Evolutionary conservation across 2,329 filamentous ascomycete species (phyloP).

Genomic region (Ambrosiella cleistominuta): DNA sequence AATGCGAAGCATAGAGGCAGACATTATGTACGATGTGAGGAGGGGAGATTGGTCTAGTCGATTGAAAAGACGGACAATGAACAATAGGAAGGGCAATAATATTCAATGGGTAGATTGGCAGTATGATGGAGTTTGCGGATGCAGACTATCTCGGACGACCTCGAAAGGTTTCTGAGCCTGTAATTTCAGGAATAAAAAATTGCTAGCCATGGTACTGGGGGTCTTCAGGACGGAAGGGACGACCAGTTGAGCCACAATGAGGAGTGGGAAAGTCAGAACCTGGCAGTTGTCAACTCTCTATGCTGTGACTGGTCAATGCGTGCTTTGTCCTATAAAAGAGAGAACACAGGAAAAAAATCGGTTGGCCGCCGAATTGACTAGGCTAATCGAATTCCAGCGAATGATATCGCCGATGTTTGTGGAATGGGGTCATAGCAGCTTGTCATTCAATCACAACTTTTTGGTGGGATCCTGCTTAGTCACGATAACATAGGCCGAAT

Average conservation of each 20-base stretch:
- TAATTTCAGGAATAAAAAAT: constrained; percentile 14
- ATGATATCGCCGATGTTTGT: constrained; percentile 11
- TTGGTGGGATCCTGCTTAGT: constrained; percentile 7
- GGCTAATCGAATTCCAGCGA: constrained; percentile 1
- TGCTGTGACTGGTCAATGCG: constrained; percentile 10
- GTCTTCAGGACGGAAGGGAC: background rate
- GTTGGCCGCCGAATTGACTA: constrained; percentile 3
- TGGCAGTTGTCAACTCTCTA: background rate
- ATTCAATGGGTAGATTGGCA: constrained; percentile 8
- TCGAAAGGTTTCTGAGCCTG: constrained; percentile 8
- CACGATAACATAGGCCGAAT: background rate
- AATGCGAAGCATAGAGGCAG: constrained; percentile 52
- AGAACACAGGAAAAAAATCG: constrained; percentile 7
- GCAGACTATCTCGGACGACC: constrained; percentile 7
- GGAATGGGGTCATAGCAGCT: background rate
- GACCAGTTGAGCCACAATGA: background rate
- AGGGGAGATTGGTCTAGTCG: constrained; percentile 15
- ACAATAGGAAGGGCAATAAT: constrained; percentile 4
- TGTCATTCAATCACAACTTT: constrained; percentile 3
- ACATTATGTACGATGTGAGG: constrained; percentile 29
- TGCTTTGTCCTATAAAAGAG: constrained; percentile 9
- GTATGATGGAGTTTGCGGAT: constrained; percentile 7
- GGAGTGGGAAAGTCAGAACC: no score
- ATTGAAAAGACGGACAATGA: background rate
- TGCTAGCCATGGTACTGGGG: background rate